These are phyloP conservation scores for Pharus latifolius DNA, from an alignment of 176 grass and related monocot species.

Conservation along the genomic window DNA sequence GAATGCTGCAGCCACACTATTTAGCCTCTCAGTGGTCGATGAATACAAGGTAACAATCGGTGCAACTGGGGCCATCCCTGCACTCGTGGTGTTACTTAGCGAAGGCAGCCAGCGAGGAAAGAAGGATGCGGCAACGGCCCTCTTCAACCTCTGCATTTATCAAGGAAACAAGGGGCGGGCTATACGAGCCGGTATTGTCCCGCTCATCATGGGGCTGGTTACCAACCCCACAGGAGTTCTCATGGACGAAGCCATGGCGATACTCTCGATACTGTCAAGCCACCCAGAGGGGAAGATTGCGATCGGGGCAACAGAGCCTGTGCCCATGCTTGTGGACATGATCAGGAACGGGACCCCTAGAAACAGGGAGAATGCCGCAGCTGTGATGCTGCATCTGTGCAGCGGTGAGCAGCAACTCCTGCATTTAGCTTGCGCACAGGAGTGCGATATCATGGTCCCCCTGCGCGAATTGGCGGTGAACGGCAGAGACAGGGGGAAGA, in stretches of 20 bases:
- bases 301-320: slow-evolving; percentile 56
- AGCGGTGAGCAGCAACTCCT: slow-evolving; percentile 38
- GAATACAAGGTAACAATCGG: slow-evolving; percentile 84
- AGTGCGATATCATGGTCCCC: slow-evolving; percentile 56
- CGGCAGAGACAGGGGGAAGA: slow-evolving; percentile 70
- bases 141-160: slow-evolving; percentile 94
- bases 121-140: slow-evolving; percentile 89
- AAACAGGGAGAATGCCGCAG: slow-evolving; percentile 88
- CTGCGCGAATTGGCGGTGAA: slow-evolving; percentile 58
- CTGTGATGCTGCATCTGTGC: slow-evolving; percentile 70
- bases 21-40: slow-evolving; percentile 87
- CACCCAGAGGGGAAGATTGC: slow-evolving; percentile 71
- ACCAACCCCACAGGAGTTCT: slow-evolving; percentile 50
- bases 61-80: slow-evolving; percentile 63
- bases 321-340: slow-evolving; percentile 68
- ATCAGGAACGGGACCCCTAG: slow-evolving; percentile 54
- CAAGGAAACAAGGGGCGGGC: slow-evolving; percentile 86
- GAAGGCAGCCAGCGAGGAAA: slow-evolving; percentile 82
- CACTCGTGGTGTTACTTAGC: slow-evolving; percentile 68
- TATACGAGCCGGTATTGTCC: slow-evolving; percentile 70
- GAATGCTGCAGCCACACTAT: slow-evolving; percentile 89
- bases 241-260: slow-evolving; percentile 74
- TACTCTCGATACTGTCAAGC: slow-evolving; percentile 78
- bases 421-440: slow-evolving; percentile 39
- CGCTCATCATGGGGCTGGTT: slow-evolving; percentile 76